Percentiles rank a stretch among this genome's conserved stretches.
Conservation (phyloP, 495 filamentous ascomycete species). For the Xylaria telfairii region DNA sequence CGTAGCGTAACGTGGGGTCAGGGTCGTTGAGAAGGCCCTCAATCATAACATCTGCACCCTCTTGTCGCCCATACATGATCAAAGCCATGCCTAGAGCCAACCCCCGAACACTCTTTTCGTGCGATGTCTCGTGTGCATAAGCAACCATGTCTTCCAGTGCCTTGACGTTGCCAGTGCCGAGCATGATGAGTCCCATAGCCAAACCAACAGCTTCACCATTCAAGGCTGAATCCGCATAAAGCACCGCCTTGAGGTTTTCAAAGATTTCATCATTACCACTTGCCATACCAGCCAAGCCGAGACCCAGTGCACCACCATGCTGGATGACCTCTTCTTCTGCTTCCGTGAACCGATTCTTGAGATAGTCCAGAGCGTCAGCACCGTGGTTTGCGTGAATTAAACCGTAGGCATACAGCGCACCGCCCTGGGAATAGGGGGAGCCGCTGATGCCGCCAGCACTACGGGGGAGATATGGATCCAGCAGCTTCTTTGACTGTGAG, state of each 20-base stretch:
- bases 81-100: conserved; percentile 95
- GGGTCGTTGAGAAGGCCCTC: conserved; percentile 92
- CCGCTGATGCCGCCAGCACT: conserved; percentile 70
- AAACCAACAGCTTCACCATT: conserved; percentile 97
- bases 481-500: conserved; percentile 86
- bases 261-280: conserved; percentile 90
- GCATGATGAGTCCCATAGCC: conserved; percentile 95
- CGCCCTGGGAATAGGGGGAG: conserved; percentile 94
- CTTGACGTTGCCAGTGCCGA: conserved; percentile 91
- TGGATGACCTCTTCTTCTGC: conserved; percentile 94
- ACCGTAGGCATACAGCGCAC: conserved; percentile 92
- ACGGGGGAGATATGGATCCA: conserved; percentile 92
- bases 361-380: conserved; percentile 86
- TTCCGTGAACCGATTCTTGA: conserved; percentile 83
- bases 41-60: conserved; percentile 91
- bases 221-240: conserved; percentile 91
- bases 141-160: conserved; percentile 94
- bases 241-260: conserved; percentile 82
- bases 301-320: conserved; percentile 92
- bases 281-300: conserved; percentile 98
- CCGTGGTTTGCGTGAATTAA: conserved; percentile 98
- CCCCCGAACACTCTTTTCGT: conserved; percentile 98
- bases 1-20: conserved; percentile 91
- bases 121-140: conserved; percentile 96
- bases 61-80: conserved; percentile 97